phyloP scores from a whole-genome alignment of 148 eudicot genomes.

The Rhododendron griersonianum region DNA sequence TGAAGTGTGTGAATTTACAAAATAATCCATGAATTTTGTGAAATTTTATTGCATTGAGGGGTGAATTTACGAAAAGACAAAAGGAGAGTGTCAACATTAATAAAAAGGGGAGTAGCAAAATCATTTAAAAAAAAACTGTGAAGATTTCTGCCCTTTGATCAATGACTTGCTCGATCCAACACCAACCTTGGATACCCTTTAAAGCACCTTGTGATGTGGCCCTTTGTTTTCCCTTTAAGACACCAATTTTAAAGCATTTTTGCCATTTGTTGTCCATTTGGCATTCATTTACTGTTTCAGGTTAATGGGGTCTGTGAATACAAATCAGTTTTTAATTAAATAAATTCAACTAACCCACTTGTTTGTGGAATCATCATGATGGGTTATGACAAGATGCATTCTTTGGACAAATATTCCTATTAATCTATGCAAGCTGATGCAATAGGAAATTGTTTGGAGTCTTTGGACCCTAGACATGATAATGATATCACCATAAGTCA shows the following conservation, averaged over 20 bases:
- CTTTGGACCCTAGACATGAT: too few species aligned
- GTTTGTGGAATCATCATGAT: not conserved
- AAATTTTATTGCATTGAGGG: too few species aligned
- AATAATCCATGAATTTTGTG: too few species aligned
- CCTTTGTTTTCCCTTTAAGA: constrained; percentile 2
- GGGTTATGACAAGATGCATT: not conserved
- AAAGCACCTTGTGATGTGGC: not conserved
- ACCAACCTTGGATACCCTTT: constrained; percentile 26
- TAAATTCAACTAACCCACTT: not conserved
- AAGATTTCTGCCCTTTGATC: not conserved
- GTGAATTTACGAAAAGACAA: too few species aligned
- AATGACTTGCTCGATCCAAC: not conserved
- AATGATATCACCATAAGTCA: too few species aligned
- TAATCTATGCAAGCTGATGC: not conserved
- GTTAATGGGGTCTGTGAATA: not conserved
- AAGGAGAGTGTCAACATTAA: too few species aligned
- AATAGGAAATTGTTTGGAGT: not conserved
- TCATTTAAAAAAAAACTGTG: not conserved
- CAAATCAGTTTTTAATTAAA: not conserved
- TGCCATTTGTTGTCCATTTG: not conserved
- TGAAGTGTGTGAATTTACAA: too few species aligned
- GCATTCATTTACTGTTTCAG: constrained; percentile 5
- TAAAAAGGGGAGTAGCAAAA: too few species aligned
- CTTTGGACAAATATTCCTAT: not conserved
- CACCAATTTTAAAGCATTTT: not conserved